Evolutionary conservation across 176 grass and related monocot genomes (phyloP), one percentile per base, ranked within the genome.

Genomic region (Musa beccarii): DNA sequence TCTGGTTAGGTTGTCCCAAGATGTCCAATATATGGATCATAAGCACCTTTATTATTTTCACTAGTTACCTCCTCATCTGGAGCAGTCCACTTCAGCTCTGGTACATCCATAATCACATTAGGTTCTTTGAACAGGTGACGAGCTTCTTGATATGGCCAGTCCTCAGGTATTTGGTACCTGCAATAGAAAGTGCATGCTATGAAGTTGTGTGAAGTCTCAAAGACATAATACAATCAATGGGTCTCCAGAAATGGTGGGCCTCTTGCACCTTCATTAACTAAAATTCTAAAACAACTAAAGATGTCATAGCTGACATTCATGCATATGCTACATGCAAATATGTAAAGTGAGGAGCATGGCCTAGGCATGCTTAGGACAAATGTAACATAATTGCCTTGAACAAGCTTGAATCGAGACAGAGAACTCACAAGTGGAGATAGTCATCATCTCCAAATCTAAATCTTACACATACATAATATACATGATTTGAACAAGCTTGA

Each of bases 61-160:
- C 77, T 19, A 63, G 80, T 51, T 72, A 97, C 94, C 90, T 97
- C 81, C 50, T 86, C 74, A 69, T 93, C 86, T 67, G 82, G 84
- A 82, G 82, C 65, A 69, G 78, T 82, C 90, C 94, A 97, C 16
- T 76, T 68, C 51, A 90, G 84, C 49, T 93, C 90, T 81, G 94
- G 84, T 79, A 93, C 78, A 75, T 87, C 77, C 56, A 62, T 15
- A 59, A 72, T 89, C 43, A 93, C 87, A 75, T 81, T 86, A 53
- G 94, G 90, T 80, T 93, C 72, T 82, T 91, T 93, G 77, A 97
- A 97, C 82, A 93, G 84, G 1, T 50, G 75, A 16, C 90, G 83
- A 85, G 89, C 88, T 86, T 97, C 94, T 74, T 84, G 79, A 74
- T 93, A 97, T 76, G 94, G 94, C 94, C 94, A 97, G 13, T 93